phyloP scores from a whole-genome alignment of 345 rosid species.

The Brassica incana region DNA sequence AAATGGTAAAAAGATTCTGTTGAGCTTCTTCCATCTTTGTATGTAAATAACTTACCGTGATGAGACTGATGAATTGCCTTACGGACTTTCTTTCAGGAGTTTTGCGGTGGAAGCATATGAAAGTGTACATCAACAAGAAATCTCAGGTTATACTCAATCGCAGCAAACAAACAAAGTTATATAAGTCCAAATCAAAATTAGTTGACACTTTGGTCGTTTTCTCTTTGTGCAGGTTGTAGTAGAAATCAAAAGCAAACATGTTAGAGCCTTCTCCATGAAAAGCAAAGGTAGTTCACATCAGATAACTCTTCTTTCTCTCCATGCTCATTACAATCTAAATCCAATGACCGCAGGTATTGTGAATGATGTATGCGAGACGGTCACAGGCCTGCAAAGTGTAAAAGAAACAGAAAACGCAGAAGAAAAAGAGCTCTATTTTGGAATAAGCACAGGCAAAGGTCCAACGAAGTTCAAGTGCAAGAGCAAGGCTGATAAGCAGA shows the following conservation, averaged over 20 bases:
- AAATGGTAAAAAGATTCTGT: constrained; percentile 55
- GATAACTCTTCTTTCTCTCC: not conserved
- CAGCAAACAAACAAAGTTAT: not conserved
- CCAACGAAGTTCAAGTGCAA: constrained; percentile 86
- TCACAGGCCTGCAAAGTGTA: constrained; percentile 49
- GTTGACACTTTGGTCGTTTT: not conserved
- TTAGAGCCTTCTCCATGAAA: constrained; percentile 86
- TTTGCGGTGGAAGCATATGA: constrained; percentile 58
- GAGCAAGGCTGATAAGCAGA: constrained; percentile 75
- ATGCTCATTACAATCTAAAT: not conserved
- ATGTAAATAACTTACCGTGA: not conserved
- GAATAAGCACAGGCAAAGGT: constrained; percentile 81
- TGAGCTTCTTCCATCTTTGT: constrained; percentile 1
- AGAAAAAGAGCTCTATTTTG: constrained; percentile 70
- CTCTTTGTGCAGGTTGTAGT: constrained; percentile 55
- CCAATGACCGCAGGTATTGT: constrained; percentile 55
- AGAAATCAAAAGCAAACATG: constrained; percentile 82
- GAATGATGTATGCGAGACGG: constrained; percentile 71
- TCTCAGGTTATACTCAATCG: constrained; percentile 58
- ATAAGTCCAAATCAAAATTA: not conserved
- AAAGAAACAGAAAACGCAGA: constrained; percentile 66
- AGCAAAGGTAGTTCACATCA: constrained; percentile 45
- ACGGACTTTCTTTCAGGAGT: constrained; percentile 52
- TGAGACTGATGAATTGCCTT: not conserved
- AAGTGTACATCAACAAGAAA: constrained; percentile 69